Conservation (phyloP, 108 stramenopile species). For the Cyclostephanos tholiformis region DNA sequence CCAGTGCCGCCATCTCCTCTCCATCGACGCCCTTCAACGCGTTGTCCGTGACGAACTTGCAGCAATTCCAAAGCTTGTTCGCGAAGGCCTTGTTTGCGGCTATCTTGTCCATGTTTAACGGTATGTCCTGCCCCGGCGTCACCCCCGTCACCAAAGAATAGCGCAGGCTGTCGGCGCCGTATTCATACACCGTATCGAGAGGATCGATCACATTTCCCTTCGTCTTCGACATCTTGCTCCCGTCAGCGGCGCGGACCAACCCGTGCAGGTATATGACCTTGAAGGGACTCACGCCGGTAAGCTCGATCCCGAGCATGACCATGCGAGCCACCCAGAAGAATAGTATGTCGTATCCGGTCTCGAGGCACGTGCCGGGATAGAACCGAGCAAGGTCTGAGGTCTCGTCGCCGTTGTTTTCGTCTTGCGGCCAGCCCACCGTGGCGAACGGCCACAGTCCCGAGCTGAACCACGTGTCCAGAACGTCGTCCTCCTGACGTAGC, state of each 20-base stretch:
- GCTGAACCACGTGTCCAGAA: conserved; percentile 98
- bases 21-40: conserved; percentile 76
- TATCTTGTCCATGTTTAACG: conserved; percentile 91
- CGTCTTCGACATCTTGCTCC: conserved; percentile 98
- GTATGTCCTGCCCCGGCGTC: conserved; percentile 94
- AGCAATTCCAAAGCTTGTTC: conserved; percentile 98
- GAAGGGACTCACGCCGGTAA: conserved; percentile 94
- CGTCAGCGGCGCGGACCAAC: conserved; percentile 95
- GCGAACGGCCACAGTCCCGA: conserved; percentile 98
- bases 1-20: conserved; percentile 60
- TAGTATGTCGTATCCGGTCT: conserved; percentile 99
- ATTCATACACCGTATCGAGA: conserved; percentile 91
- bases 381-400: conserved; percentile 79
- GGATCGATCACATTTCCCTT: conserved; percentile 99
- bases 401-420: conserved; percentile 58
- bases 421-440: conserved; percentile 91
- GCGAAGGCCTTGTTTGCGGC: conserved; percentile 91
- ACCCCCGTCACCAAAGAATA: conserved; percentile 94
- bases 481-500: conserved; percentile 94
- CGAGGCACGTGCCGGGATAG: conserved; percentile 94
- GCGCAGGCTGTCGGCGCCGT: conserved; percentile 92
- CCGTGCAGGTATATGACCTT: conserved; percentile 91
- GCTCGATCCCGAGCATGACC: conserved; percentile 97
- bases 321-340: conserved; percentile 99
- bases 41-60: conserved; percentile 89